These are phyloP conservation scores for Xylaria longipes DNA, from an alignment of 495 filamentous ascomycete species.

Conservation along the genomic window DNA sequence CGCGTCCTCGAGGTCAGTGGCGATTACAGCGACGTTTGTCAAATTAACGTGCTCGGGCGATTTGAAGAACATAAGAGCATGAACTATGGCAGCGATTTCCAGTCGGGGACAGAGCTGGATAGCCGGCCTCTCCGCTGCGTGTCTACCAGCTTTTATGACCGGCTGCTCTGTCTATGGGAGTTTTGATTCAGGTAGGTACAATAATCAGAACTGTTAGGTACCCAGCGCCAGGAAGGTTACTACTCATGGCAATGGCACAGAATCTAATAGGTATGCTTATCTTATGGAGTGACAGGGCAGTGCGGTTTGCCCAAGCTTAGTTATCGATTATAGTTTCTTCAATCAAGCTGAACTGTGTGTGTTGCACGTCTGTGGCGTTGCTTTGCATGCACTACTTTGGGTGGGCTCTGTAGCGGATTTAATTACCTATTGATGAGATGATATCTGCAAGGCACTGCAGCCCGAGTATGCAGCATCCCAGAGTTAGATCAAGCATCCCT, in stretches of 20 bases:
- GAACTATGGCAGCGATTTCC: slow-evolving; percentile 90
- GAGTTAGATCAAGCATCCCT: not conserved
- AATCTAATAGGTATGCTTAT: not conserved
- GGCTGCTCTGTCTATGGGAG: slow-evolving; percentile 79
- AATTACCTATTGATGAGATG: not conserved
- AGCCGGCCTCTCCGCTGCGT: slow-evolving; percentile 57
- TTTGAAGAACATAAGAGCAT: slow-evolving; percentile 93
- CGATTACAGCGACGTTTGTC: slow-evolving; percentile 52
- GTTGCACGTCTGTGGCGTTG: slow-evolving; percentile 2
- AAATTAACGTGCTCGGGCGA: slow-evolving; percentile 62
- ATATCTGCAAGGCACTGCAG: slow-evolving; percentile 14
- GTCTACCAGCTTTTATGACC: slow-evolving; percentile 92
- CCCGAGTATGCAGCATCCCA: slow-evolving; percentile 10
- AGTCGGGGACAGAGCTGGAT: slow-evolving; percentile 43
- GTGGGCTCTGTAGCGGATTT: slow-evolving; percentile 6
- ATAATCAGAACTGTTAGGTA: not conserved
- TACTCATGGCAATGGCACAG: not conserved
- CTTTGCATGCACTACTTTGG: not conserved
- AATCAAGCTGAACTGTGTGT: not conserved
- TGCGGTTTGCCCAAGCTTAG: too few relatives aligned
- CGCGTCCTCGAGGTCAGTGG: slow-evolving; percentile 66
- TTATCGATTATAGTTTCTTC: not conserved
- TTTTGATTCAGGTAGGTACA: slow-evolving; percentile 36
- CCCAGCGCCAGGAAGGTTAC: not conserved
- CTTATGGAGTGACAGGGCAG: too few relatives aligned